These are phyloP conservation scores for Ophiocordyceps camponoti-floridani DNA, from an alignment of 2,329 filamentous ascomycete species.

Conservation along the genomic window DNA sequence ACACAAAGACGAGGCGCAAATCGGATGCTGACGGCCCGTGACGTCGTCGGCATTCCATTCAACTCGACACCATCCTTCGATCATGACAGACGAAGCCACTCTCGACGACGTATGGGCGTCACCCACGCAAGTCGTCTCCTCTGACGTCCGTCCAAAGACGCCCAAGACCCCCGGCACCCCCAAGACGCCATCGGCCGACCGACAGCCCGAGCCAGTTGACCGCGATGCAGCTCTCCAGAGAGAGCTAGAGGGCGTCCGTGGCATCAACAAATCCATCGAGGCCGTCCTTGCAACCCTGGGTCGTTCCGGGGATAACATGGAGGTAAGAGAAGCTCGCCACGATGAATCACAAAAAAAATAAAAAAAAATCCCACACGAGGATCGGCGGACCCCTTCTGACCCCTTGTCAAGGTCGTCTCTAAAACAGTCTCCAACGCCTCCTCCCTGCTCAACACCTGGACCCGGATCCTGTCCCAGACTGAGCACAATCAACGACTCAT, in stretches of 20 bases:
- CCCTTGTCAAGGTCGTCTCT: conserved; percentile 51
- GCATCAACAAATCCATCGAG: conserved; percentile 79
- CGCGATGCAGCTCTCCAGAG: conserved; percentile 58
- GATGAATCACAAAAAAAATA: background rate
- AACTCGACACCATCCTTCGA: background rate
- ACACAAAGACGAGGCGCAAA: too few relatives aligned
- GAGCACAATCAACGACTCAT: conserved; percentile 93
- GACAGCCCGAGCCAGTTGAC: conserved; percentile 29
- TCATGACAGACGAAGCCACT: conserved; percentile 26
- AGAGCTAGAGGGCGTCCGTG: conserved; percentile 68
- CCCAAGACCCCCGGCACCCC: conserved; percentile 30
- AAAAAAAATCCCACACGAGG: background rate
- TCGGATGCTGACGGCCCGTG: too few relatives aligned
- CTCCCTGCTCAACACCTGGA: conserved; percentile 86
- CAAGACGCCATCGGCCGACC: conserved; percentile 24
- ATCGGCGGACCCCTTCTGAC: background rate
- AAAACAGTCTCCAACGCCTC: conserved; percentile 76
- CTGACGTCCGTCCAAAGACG: conserved; percentile 13
- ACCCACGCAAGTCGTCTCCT: conserved; percentile 15
- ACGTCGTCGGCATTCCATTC: too few relatives aligned
- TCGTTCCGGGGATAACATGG: conserved; percentile 61
- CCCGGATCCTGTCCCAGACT: conserved; percentile 85
- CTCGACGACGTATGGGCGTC: conserved; percentile 31
- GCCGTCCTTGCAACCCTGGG: conserved; percentile 54
- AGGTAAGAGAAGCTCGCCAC: conserved; percentile 23